These are phyloP conservation scores for Ophiorrhiza pumila DNA, from an alignment of 257 asterid species.

Conservation along the genomic window DNA sequence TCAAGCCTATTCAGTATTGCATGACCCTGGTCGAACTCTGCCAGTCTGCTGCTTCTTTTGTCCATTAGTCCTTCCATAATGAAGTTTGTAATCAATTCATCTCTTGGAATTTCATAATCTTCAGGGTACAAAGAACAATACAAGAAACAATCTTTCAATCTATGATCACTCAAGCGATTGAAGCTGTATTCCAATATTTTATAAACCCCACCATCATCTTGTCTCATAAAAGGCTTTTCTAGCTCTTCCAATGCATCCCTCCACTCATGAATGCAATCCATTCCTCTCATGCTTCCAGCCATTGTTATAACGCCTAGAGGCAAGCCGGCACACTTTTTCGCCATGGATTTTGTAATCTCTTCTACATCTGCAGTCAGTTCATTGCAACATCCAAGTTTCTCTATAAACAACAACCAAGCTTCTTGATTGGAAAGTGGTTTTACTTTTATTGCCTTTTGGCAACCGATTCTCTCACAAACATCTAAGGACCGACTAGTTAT, in stretches of 20 bases:
- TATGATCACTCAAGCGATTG: neutral
- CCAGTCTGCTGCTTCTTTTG: slow-evolving; percentile 18
- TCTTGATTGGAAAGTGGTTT: neutral
- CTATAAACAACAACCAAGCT: neutral
- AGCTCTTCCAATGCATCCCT: slow-evolving; percentile 11
- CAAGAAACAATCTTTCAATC: slow-evolving; percentile 19
- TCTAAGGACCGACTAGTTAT: slow-evolving; percentile 19
- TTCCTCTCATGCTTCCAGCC: slow-evolving; percentile 35
- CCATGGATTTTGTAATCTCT: neutral
- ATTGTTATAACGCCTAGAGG: slow-evolving; percentile 25
- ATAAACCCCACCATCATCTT: neutral
- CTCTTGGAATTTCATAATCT: slow-evolving; percentile 22
- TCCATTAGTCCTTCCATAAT: slow-evolving; percentile 29
- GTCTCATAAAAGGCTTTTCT: no score
- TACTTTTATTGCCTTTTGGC: slow-evolving; percentile 28
- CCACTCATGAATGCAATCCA: slow-evolving; percentile 30
- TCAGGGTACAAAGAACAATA: slow-evolving; percentile 38
- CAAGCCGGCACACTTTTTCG: slow-evolving; percentile 13
- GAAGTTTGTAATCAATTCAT: slow-evolving; percentile 23
- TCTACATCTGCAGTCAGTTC: neutral
- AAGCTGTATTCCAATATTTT: neutral
- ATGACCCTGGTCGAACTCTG: slow-evolving; percentile 32
- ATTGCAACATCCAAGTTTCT: neutral
- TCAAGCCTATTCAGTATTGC: slow-evolving; percentile 27
- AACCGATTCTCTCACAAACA: slow-evolving; percentile 14